A percentile compares a stretch with the other conserved stretches of the same genome.
Conservation (phyloP, 495 filamentous ascomycete species). For the Penicillium samsonianum region DNA sequence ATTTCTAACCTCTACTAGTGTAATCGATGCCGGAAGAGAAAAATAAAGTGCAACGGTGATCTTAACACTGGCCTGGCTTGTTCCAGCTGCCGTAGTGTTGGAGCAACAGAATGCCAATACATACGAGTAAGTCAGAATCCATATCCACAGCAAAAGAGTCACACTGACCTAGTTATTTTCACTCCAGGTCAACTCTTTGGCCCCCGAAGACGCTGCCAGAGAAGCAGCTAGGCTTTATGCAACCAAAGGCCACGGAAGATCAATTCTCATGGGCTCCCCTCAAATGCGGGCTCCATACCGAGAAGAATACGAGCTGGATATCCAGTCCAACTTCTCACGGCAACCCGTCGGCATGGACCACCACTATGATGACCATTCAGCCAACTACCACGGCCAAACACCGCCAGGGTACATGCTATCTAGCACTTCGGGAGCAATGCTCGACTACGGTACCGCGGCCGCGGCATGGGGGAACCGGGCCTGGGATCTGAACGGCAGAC, state of each 20-base stretch:
- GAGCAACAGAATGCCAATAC: constrained; percentile 71
- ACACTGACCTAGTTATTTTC: neutral
- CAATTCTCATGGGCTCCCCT: constrained; percentile 19
- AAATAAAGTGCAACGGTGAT: constrained; percentile 96
- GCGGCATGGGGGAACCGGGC: constrained; percentile 28
- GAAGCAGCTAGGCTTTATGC: constrained; percentile 15
- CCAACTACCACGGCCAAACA: constrained; percentile 27
- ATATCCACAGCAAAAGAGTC: neutral
- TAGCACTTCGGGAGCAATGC: constrained; percentile 23
- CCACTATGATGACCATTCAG: constrained; percentile 35
- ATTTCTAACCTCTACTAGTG: constrained; percentile 58
- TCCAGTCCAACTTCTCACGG: constrained; percentile 27
- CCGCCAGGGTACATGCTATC: constrained; percentile 35
- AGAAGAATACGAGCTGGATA: constrained; percentile 32
- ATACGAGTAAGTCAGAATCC: constrained; percentile 61
- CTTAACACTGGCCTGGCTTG: constrained; percentile 73
- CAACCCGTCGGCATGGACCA: constrained; percentile 24
- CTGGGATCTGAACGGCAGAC: constrained; percentile 32
- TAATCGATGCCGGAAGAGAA: constrained; percentile 84
- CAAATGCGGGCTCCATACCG: constrained; percentile 25
- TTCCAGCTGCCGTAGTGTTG: constrained; percentile 76
- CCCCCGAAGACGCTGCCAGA: constrained; percentile 5
- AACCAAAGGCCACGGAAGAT: constrained; percentile 21
- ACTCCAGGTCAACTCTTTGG: constrained; percentile 23
- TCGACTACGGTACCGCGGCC: constrained; percentile 28